Percentiles rank a stretch among this genome's conserved stretches.
Conservation (phyloP, 768 basidiomycete species). For the Phaeotremella skinneri region DNA sequence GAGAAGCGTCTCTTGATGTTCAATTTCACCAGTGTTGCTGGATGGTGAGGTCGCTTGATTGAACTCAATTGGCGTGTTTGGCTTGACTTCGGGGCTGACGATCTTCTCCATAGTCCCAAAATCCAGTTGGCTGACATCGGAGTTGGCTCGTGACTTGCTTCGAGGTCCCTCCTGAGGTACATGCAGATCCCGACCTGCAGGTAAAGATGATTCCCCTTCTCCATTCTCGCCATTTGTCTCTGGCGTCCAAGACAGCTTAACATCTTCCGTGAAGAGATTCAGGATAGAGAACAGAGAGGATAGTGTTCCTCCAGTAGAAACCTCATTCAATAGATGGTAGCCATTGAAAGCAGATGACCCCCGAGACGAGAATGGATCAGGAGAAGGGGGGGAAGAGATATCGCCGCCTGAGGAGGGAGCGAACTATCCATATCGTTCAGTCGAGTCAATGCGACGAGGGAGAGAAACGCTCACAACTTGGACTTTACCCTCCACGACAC, state of each 20-base stretch:
- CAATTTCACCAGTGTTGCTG: background rate
- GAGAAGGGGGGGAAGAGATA: constrained; percentile 27
- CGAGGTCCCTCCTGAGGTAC: constrained; percentile 4
- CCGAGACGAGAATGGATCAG: constrained; percentile 19
- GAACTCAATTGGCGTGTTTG: background rate
- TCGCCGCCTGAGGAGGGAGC: constrained; percentile 60
- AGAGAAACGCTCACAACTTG: constrained; percentile 80
- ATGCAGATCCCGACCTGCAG: constrained; percentile 4
- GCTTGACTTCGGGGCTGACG: constrained; percentile 14
- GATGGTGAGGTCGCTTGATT: background rate
- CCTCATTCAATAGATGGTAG: constrained; percentile 93
- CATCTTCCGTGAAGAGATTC: constrained; percentile 86
- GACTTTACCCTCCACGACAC: constrained; percentile 95
- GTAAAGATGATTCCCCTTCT: constrained; percentile 1
- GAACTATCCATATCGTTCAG: constrained; percentile 23
- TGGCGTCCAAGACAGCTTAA: constrained; percentile 74
- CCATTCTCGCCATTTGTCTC: constrained; percentile 19
- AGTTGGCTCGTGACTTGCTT: constrained; percentile 32
- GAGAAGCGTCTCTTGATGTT: background rate
- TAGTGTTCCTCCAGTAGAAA: constrained; percentile 89
- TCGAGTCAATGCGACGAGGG: constrained; percentile 27
- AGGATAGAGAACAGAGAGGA: constrained; percentile 96
- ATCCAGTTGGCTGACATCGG: constrained; percentile 49
- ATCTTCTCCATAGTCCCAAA: constrained; percentile 18
- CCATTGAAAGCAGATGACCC: constrained; percentile 72